phyloP scores from a whole-genome alignment of 192 early-diverging fungal species.

The Chytriomyces sp. region DNA sequence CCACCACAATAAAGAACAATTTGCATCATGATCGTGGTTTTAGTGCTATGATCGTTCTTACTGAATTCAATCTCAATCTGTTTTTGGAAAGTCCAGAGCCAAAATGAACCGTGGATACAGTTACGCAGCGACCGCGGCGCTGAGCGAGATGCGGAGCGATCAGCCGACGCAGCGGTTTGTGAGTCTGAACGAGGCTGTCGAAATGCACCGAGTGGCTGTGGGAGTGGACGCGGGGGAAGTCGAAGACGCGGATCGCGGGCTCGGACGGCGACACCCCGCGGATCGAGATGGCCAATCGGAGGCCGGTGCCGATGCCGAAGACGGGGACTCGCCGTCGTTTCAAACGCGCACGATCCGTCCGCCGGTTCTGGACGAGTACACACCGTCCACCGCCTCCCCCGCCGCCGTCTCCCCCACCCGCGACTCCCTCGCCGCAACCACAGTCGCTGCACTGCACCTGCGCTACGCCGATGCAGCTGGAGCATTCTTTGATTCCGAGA shows the following conservation, averaged over 20 bases:
- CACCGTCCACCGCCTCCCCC: neutral
- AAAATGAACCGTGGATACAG: neutral
- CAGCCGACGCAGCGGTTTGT: neutral
- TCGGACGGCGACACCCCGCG: neutral
- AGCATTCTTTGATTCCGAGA: slow-evolving; percentile 8
- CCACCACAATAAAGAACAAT: no score
- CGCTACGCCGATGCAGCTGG: neutral
- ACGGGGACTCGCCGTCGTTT: neutral
- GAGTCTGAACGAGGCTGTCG: neutral
- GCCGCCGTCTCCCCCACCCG: neutral
- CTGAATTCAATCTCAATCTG: no score
- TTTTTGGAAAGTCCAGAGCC: no score
- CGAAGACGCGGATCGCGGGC: neutral
- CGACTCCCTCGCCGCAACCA: neutral
- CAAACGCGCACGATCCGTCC: slow-evolving; percentile 26
- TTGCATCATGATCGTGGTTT: no score
- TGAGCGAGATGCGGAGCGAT: neutral
- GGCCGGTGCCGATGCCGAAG: neutral
- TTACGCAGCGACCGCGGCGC: neutral
- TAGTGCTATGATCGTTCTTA: no score
- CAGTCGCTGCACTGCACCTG: slow-evolving; percentile 6
- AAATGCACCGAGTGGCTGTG: neutral
- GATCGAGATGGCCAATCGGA: neutral
- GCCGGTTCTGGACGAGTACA: neutral
- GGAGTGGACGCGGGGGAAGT: neutral